Base-by-base conservation (phyloP, 768 basidiomycete species). In the Termitomyces sp. region DNA sequence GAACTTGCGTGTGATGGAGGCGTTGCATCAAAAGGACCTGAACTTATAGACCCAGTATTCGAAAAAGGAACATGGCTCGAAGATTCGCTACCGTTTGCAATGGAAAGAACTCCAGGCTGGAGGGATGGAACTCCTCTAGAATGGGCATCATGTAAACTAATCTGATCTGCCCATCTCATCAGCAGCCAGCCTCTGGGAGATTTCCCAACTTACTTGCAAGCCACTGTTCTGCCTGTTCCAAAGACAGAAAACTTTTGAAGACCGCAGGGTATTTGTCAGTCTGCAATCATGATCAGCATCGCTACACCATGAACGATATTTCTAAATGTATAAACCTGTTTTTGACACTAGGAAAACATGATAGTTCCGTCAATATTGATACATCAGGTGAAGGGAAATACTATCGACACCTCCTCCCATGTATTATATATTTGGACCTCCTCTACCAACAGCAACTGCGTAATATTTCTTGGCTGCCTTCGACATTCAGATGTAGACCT, bases 371-470 rank as follows among this genome's bases (percentile, higher is more conserved):
- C 17, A 29, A 27, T 44, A 44, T 17, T 31, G 17, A 10, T 46
- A n/a, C 35, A 23, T 49, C 31, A 43, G 1, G n/a, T n/a, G 4
- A 46, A 11, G 10, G 16, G 23, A 35, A 43, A 50, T 16, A 16
- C 21, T 51, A n/a, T n/a, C 7, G 14, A 31, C 14, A 83, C 87
- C 73, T 86, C 81, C 19, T 79, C 76, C 87, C 87, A 89, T 17
- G 72, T 77, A 1, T 67, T 61, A 50, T 85, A 88, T 19, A 89
- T 72, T 77, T 0, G 82, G 79, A 1, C 84, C 86, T 56, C 79
- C 72, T 29, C 83, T 72, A 2, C 87, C 87, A 34, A 76, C 68
- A 37, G 74, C 70, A 1, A 88, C 86, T 3, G 87, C 87, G 56
- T 87, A 89, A 59, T 70, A 86, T 60, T 84, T 86, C 38, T 61